Evolutionary conservation across 176 grass and related monocot species (phyloP).

Genomic region (Ananas comosus): DNA sequence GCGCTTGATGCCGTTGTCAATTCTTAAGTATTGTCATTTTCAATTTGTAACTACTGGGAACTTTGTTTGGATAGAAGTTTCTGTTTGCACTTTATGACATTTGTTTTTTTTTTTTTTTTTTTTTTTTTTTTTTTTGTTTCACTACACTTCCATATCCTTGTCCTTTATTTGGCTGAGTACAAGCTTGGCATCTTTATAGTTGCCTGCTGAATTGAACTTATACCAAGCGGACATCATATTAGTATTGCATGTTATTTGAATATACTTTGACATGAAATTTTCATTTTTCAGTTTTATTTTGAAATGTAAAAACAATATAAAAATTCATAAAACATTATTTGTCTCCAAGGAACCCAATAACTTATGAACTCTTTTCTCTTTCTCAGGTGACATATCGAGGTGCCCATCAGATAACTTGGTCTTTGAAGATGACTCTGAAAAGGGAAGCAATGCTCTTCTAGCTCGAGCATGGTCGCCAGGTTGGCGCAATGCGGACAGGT

Average conservation of each 20-base stretch:
- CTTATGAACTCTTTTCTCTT: not conserved
- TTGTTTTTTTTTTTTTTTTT: not conserved
- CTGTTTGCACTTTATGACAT: not conserved
- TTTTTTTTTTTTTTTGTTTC: not conserved
- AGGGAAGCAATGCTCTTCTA: conserved; percentile 86
- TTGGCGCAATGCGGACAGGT: conserved; percentile 86
- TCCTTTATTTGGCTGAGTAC: not conserved
- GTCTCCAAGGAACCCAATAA: not conserved
- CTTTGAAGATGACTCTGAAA: conserved; percentile 79
- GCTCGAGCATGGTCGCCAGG: conserved; percentile 88
- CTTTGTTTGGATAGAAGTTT: not conserved
- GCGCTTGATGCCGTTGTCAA: not conserved
- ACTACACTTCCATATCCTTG: not conserved
- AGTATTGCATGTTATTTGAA: not conserved
- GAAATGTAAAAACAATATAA: not conserved
- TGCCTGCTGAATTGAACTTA: not conserved
- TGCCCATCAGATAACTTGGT: conserved; percentile 63
- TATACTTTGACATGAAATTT: not conserved
- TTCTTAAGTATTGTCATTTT: not conserved
- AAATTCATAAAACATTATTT: not conserved
- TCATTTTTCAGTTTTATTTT: conserved; percentile 1
- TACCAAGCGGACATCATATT: not conserved
- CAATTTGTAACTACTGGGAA: not conserved
- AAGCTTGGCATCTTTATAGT: not conserved
- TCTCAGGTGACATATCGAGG: conserved; percentile 56